Percentiles rank a stretch among this genome's conserved stretches.
Conservation (phyloP, 768 basidiomycete species). For the Neoboletus brunneissimus region DNA sequence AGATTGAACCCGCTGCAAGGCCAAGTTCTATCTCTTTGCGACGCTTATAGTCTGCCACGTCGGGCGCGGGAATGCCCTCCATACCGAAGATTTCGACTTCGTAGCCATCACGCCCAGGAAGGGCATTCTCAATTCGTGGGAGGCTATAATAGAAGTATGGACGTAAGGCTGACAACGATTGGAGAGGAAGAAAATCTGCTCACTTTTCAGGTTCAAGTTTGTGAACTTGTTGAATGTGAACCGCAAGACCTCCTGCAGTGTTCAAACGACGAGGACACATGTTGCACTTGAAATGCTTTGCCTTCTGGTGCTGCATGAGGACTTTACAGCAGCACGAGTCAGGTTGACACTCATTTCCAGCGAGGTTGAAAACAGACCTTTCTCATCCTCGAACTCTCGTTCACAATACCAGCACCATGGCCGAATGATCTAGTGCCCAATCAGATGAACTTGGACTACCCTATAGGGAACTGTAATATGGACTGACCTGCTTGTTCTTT, state of each 20-base stretch:
- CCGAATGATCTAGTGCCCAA: conserved; percentile 58
- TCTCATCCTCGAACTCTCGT: conserved; percentile 99
- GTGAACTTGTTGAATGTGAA: conserved; percentile 98
- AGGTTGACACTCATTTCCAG: not conserved
- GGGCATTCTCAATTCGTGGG: conserved; percentile 92
- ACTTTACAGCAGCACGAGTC: conserved; percentile 45
- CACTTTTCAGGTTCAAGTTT: conserved; percentile 92
- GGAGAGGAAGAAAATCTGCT: conserved; percentile 1
- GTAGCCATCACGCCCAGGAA: conserved; percentile 95
- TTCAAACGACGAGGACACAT: conserved; percentile 95
- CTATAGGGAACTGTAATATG: not conserved
- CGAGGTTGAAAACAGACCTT: conserved; percentile 52
- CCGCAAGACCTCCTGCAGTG: conserved; percentile 95
- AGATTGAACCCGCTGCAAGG: conserved; percentile 74
- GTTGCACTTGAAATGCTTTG: conserved; percentile 98
- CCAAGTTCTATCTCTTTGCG: conserved; percentile 94
- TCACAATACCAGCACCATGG: conserved; percentile 99
- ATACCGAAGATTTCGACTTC: conserved; percentile 99
- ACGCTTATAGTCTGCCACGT: conserved; percentile 93
- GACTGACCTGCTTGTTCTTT: conserved; percentile 49
- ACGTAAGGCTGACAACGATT: conserved; percentile 9
- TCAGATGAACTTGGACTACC: not conserved
- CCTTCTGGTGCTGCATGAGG: conserved; percentile 98
- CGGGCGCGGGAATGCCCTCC: conserved; percentile 95
- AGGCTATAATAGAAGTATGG: conserved; percentile 41